phyloP scores from a whole-genome alignment of 345 rosid genomes.

The Ceriops zippeliana region DNA sequence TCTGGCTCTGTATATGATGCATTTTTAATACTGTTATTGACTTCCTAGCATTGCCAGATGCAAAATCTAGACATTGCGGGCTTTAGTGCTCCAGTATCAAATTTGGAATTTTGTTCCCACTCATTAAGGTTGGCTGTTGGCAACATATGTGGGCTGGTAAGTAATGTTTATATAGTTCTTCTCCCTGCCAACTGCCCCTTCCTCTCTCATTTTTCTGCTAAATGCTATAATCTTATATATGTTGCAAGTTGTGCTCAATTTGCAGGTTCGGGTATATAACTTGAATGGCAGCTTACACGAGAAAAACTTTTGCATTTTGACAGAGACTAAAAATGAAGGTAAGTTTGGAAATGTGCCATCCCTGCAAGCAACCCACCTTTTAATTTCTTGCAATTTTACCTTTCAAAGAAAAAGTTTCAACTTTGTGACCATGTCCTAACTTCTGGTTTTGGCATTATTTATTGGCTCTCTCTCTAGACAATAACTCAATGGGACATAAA shows the following conservation, averaged over 20 bases:
- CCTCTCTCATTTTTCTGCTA: neutral
- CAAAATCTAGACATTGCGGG: conserved; percentile 33
- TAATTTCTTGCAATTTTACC: neutral
- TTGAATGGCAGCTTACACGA: conserved; percentile 28
- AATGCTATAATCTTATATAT: neutral
- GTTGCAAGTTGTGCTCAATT: neutral
- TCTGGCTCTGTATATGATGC: neutral
- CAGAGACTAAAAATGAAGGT: conserved; percentile 49
- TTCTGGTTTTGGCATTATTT: neutral
- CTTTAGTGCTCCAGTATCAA: conserved; percentile 51
- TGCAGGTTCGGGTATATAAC: conserved; percentile 53
- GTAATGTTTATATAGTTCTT: conserved; percentile 25
- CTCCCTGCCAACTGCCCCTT: neutral
- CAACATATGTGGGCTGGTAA: conserved; percentile 66
- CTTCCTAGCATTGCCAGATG: conserved; percentile 36
- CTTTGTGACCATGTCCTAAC: neutral
- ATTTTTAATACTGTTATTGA: neutral
- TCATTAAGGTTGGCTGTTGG: conserved; percentile 68
- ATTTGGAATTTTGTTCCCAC: conserved; percentile 55
- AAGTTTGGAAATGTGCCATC: conserved; percentile 7
- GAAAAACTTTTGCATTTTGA: conserved; percentile 39
- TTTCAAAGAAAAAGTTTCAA: neutral
- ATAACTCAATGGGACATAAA: neutral
- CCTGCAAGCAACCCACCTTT: neutral
- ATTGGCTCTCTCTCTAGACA: neutral